Evolutionary conservation across 352 stramenopile species (phyloP).

Genomic region (Phytophthora citrophthora): DNA sequence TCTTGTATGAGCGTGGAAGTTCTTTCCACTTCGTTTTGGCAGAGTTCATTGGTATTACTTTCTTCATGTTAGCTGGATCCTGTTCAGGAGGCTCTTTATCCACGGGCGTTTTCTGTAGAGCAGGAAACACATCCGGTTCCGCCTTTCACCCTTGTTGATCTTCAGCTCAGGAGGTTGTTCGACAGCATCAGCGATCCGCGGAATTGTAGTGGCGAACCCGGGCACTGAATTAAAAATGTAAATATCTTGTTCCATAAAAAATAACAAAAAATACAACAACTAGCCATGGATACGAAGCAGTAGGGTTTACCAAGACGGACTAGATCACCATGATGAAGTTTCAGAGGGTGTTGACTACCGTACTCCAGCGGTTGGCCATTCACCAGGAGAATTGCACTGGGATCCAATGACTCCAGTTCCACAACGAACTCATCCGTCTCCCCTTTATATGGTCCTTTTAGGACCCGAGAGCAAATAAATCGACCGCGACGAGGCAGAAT

Average conservation of each 20-base stretch:
- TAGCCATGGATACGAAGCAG: slow-evolving; percentile 57
- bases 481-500: slow-evolving; percentile 38
- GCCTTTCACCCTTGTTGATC: slow-evolving; percentile 25
- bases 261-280: slow-evolving; percentile 2
- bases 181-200: slow-evolving; percentile 34
- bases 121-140: too few relatives aligned
- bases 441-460: slow-evolving; percentile 3
- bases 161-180: slow-evolving; percentile 32
- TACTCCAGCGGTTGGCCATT: slow-evolving; percentile 43
- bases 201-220: slow-evolving; percentile 13
- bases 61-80: too few relatives aligned
- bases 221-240: slow-evolving; percentile 22
- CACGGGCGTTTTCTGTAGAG: too few relatives aligned
- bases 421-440: slow-evolving; percentile 33
- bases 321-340: slow-evolving; percentile 56
- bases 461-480: slow-evolving; percentile 33
- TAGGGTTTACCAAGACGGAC: slow-evolving; percentile 48
- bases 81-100: too few relatives aligned
- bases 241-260: slow-evolving; percentile 1
- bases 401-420: slow-evolving; percentile 43
- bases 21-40: too few relatives aligned
- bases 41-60: too few relatives aligned
- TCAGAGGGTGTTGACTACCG: slow-evolving; percentile 4
- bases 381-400: slow-evolving; percentile 41
- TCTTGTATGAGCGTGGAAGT: too few relatives aligned